Conservation (phyloP, 2,329 filamentous ascomycete genomes). For the Calonectria henricotiae region DNA sequence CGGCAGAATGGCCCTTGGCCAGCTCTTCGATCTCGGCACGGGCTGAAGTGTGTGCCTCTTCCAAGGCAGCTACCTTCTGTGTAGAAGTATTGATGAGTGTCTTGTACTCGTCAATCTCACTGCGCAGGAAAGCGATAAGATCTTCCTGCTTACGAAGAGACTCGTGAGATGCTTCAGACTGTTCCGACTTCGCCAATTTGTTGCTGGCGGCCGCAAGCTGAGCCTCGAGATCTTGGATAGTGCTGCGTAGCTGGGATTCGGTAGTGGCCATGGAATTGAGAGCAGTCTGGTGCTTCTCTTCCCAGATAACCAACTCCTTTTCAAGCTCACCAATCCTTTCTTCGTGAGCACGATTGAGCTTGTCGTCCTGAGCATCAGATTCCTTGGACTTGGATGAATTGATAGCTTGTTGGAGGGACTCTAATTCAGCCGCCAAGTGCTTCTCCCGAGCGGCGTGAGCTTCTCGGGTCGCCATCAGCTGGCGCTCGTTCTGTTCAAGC, state of each 20-base stretch:
- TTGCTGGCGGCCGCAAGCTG: conserved; percentile 71
- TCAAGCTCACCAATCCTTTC: conserved; percentile 78
- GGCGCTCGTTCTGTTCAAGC: conserved; percentile 87
- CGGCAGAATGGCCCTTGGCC: conserved; percentile 55
- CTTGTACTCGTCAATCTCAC: conserved; percentile 87
- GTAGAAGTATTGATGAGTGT: conserved; percentile 79
- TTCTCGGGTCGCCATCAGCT: conserved; percentile 82
- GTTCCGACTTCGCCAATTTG: conserved; percentile 62
- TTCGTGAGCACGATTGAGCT: conserved; percentile 63
- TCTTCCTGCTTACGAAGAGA: conserved; percentile 72
- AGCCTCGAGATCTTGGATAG: conserved; percentile 81
- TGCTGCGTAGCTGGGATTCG: conserved; percentile 81
- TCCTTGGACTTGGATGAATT: conserved; percentile 48
- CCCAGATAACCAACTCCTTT: conserved; percentile 81
- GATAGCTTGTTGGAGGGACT: conserved; percentile 75
- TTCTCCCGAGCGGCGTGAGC: conserved; percentile 82
- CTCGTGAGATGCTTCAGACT: conserved; percentile 60
- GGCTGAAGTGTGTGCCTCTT: conserved; percentile 79
- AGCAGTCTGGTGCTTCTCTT: conserved; percentile 81
- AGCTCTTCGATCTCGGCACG: conserved; percentile 61
- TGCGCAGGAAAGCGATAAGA: conserved; percentile 75
- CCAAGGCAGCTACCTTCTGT: conserved; percentile 80
- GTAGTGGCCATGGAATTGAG: conserved; percentile 81
- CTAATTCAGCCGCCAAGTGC: conserved; percentile 81
- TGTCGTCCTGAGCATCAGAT: conserved; percentile 52